Evolutionary conservation across 139 green algal genomes (phyloP), one percentile per base, ranked within the genome.

Genomic region (Diplosphaera chodatii): DNA sequence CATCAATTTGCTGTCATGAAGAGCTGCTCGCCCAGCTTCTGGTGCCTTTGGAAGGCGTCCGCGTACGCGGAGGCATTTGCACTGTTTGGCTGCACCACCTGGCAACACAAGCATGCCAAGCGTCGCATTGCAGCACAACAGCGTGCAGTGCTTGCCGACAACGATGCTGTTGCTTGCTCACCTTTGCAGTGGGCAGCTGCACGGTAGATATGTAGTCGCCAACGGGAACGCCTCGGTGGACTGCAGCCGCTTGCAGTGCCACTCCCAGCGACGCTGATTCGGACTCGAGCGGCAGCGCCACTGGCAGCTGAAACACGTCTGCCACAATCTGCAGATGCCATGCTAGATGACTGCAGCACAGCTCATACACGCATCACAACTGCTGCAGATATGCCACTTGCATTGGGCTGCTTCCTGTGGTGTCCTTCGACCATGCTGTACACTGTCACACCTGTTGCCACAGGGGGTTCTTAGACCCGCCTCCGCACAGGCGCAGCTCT

Each of bases 201-300:
- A 92, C 72, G 29, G 66, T 32, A 20, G 25, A 21, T 23, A 96
- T 83, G 66, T 84, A 96, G 3, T 84, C 74, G 0, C 68, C 78
- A 29, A 93, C 85, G 6, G 76, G 68, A 0, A 67, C 70, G 4
- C 79, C 77, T 1, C 28, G 37, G 64, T 79, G 69, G 31, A 91
- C 80, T 1, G 91, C 91, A 10, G 84, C 91, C 3, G 90, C 91
- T 76, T 97, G 91, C 74, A 96, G 80, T 40, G 91, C 91, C 2
- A 84, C 91, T 0, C 91, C 91, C 10, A 96, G 78, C 0, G 91
- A 91, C 27, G 91, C 91, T 29, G 82, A 87, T 77, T 97, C 92
- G 0, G 87, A 65, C 74, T 96, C 90, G 1, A 81, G 66, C 0
- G 88, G 89, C 66, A 92, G 78, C 67, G 66, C 55, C 22, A 88